Conservation (phyloP, 2,329 filamentous ascomycete genomes). For the Aspergillus neoniger region DNA sequence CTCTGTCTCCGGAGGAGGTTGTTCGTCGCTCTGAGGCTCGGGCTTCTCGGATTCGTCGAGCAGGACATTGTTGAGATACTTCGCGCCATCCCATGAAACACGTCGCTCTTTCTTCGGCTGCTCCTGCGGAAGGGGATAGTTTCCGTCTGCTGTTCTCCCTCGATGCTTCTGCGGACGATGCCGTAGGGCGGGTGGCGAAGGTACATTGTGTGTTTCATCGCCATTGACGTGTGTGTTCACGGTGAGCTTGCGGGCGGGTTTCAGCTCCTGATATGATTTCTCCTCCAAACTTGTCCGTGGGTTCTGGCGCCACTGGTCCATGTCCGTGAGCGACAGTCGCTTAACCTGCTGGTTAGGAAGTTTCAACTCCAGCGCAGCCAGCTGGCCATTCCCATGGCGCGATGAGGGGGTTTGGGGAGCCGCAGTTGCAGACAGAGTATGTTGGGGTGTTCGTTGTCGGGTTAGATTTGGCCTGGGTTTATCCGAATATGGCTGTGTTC, state of each 20-base stretch:
- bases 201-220: conserved; percentile 31
- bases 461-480: conserved; percentile 15
- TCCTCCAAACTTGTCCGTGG: conserved; percentile 37
- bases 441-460: conserved; percentile 12
- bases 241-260: conserved; percentile 34
- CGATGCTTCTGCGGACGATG: conserved; percentile 44
- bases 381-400: conserved; percentile 25
- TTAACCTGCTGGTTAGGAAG: conserved; percentile 43
- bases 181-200: conserved; percentile 43
- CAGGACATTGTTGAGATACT: conserved; percentile 33
- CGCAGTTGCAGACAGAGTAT: conserved; percentile 6
- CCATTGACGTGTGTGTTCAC: conserved; percentile 32
- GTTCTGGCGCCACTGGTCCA: conserved; percentile 40
- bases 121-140: conserved; percentile 21
- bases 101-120: conserved; percentile 34
- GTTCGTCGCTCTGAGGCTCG: conserved; percentile 12
- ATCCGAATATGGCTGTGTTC: conserved; percentile 9
- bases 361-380: conserved; percentile 42
- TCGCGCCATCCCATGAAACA: conserved; percentile 44
- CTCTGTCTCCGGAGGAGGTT: conserved; percentile 19
- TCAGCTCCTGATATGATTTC: conserved; percentile 33
- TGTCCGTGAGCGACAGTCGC: conserved; percentile 41
- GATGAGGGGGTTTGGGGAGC: conserved; percentile 35
- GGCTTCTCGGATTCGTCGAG: conserved; percentile 17
- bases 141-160: conserved; percentile 29